Base-by-base conservation (phyloP, 1,284 basidiomycete species). In the Leccinum subspadiceum region DNA sequence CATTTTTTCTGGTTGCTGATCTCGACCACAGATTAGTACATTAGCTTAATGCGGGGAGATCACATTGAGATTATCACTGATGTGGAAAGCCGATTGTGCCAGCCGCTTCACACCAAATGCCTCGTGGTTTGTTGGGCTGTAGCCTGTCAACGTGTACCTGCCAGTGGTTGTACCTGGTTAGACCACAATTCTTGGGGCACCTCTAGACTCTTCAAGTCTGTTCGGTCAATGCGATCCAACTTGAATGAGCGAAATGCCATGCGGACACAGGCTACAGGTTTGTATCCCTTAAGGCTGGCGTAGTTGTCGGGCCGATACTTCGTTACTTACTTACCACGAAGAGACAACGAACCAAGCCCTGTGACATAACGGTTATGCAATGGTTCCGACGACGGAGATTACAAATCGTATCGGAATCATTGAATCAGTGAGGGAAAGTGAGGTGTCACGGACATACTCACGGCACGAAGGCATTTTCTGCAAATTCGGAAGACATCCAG, bases 1-100 rank as follows among this genome's bases (percentile, higher is more conserved):
- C 20, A 37, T 10, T 33, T 33, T 35, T 48, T 48, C 46, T 48
- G 4, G 29, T 13, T 50, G 49, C 31, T 60, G 63, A 66, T 71
- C 61, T 57, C 59, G 31, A 35, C 53, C 50, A 58, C 44, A 51
- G 53, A 62, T 58, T 24, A 24, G 60, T 65, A 33, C 58, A 64
- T 71, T 61, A 62, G 60, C 62, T 71, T 59, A 66, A 62, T 72
- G 67, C 39, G 68, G 64, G 60, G 69, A 60, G 56, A 61, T 73
- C 60, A 55, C 64, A 59, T 70, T 73, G 61, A 53, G 39, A 9
- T 8, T 54, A 53, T 9, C 6, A 53, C 53, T 54, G 59, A 71
- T 70, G 58, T 41, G 58, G 68, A 49, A 60, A 35, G 49, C 2
- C 41, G 59, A 57, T 68, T 70, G 57, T 68, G 64, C 68, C 68